Base-by-base conservation (phyloP, 805 yeast species). In the Blastobotrys peoriensis region DNA sequence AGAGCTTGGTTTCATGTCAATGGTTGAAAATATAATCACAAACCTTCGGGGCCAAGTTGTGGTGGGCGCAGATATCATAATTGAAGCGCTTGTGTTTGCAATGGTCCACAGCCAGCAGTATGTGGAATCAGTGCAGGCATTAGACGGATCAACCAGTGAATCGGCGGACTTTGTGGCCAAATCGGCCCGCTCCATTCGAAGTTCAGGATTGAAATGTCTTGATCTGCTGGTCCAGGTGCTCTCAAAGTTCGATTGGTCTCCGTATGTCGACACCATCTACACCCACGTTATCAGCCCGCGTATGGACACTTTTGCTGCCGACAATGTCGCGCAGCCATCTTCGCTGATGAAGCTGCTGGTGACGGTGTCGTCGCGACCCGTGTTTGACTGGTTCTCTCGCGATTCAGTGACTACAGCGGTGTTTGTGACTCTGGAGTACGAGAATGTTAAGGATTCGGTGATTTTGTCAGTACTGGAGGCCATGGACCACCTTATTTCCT, bases 261-360 rank as follows among this genome's bases (percentile, higher is more conserved):
- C 57, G 4, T 65, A 67, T 5, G 72, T 72, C 50, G 70, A 76
- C 16, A 53, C 63, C 1, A 74, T 93, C 9, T 83, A 75, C 56
- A 59, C 63, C 2, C 58, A 67, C 19, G 68, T 87, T 18, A 67
- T 91, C 10, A 55, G 61, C 17, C 88, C 95, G 5, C 75, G 94
- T 56, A 68, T 93, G 53, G 68, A 49, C 1, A 67, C 72, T 9
- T 91, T 91, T 62, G 82, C 82, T 2, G 73, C 66, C 34, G 95
- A 84, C 55, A 93, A 91, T 60, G 67, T 83, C 25, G 94, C 87
- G 58, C 87, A 83, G 55, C 81, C 91, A 0, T 87, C 97, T 0
- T 74, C 95, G 0, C 60, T 91, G 36, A 66, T 89, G 76, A 76
- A 70, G 45, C 59, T 87, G 6, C 74, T 91, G 55, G 63, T 77